Evolutionary conservation across 805 yeast genomes (phyloP), one percentile per base, ranked within the genome.

Genomic region (Candida sanyiensis): DNA sequence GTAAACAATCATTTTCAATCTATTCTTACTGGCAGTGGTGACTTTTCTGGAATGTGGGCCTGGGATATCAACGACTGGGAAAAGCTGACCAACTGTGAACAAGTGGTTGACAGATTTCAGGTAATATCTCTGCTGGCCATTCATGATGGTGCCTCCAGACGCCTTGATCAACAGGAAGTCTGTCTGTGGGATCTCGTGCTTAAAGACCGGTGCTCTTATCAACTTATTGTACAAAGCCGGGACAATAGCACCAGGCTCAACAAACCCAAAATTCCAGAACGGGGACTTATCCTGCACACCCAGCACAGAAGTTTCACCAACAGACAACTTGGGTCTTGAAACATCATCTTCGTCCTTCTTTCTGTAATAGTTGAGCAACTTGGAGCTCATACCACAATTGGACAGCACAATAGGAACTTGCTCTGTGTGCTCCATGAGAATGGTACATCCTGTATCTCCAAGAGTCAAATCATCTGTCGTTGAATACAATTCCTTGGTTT

Each of bases 201-300:
- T 80, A 66, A 86, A 90, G 3, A 90, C 73, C 0, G 98, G 98
- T 0, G 98, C 97, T 45, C 98, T 67, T 5, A 83, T 60, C 83
- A 93, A 81, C 52, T 87, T 83, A 58, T 90, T 93, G 64, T 93
- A 93, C 33, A 90, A 64, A 0, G 98, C 85, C 1, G 97, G 97
- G 3, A 89, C 96, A 39, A 87, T 77, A 50, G 83, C 86, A 3
- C 98, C 98, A 3, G 88, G 85, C 33, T 87, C 96, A 7, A 93
- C 97, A 63, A 83, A 85, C 2, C 98, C 98, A 65, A 88, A 93
- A 59, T 89, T 93, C 97, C 98, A 93, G 58, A 93, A 93, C 10
- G 98, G 97, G 7, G 96, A 85, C 51, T 94, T 73, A 62, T 93
- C 98, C 57, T 89, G 96, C 1, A 86, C 85, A n/a, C 96, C 97